A percentile compares a stretch with the other conserved stretches of the same genome.
These are phyloP conservation scores for Edaphochlamys debaryana DNA, from an alignment of 139 green algal genomes.

Conservation along the genomic window DNA sequence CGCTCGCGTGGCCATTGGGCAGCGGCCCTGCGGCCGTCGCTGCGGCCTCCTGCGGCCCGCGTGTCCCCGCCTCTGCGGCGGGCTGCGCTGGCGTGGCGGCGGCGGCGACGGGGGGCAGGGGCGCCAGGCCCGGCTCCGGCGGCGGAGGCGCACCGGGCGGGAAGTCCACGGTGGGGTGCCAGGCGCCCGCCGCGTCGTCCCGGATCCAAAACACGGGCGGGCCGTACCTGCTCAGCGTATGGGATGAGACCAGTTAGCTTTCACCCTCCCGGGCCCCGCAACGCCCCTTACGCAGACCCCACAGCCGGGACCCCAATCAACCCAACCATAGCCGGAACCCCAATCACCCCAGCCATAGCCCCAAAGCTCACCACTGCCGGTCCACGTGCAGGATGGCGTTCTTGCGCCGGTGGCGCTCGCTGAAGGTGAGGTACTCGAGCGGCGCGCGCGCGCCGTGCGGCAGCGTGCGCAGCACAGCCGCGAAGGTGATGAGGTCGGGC, in stretches of 20 bases:
- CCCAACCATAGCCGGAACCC: too few species aligned
- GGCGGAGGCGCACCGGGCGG: conserved; percentile 47
- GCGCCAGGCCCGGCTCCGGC: neutral
- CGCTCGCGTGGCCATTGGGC: neutral
- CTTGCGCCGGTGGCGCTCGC: conserved; percentile 72
- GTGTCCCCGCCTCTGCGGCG: neutral
- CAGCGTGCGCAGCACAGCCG: conserved; percentile 50
- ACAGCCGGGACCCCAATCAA: too few species aligned
- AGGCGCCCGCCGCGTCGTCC: conserved; percentile 69
- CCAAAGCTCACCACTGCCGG: conserved; percentile 76
- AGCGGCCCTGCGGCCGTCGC: neutral
- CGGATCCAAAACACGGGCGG: conserved; percentile 75
- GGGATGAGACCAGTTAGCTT: too few species aligned
- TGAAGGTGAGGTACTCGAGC: conserved; percentile 81
- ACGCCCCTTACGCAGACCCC: too few species aligned
- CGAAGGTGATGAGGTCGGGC: conserved; percentile 68
- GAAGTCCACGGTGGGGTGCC: conserved; percentile 60
- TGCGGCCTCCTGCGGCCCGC: too few species aligned
- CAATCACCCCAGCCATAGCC: too few species aligned
- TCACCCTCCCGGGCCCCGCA: too few species aligned
- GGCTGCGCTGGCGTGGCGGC: neutral
- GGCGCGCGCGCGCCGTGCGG: conserved; percentile 71
- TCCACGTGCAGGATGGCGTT: conserved; percentile 73
- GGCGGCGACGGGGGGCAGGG: neutral
- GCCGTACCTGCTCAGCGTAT: conserved; percentile 84